These are phyloP conservation scores for Colletotrichum tanaceti DNA, from an alignment of 2,329 filamentous ascomycete genomes.

Conservation along the genomic window DNA sequence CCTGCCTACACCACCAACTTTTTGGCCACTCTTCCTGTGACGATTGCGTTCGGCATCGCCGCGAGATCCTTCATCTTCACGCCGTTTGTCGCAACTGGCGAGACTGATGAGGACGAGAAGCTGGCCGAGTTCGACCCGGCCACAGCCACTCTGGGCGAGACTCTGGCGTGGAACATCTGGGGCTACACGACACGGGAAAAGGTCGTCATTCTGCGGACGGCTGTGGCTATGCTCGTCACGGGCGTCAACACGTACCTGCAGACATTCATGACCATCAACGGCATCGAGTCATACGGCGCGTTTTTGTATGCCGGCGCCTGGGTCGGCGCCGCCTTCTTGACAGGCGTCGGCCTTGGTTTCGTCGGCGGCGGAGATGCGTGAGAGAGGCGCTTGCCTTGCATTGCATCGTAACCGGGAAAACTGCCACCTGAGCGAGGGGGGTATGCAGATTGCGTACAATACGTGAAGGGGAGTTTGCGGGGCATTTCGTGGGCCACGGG, in stretches of 20 bases:
- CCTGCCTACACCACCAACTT: conserved; percentile 74
- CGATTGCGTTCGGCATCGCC: conserved; percentile 72
- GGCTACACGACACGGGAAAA: conserved; percentile 73
- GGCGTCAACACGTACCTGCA: conserved; percentile 71
- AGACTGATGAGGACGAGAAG: conserved; percentile 60
- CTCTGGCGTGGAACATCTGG: conserved; percentile 78
- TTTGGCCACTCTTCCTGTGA: conserved; percentile 69
- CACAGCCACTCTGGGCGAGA: conserved; percentile 74
- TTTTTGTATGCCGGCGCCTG: conserved; percentile 79
- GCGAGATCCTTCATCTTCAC: conserved; percentile 83
- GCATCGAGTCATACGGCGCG: conserved; percentile 77
- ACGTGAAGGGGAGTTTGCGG: conserved; percentile 23
- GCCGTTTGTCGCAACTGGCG: conserved; percentile 68
- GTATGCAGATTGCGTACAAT: conserved; percentile 15
- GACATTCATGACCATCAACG: conserved; percentile 73
- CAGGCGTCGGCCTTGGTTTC: conserved; percentile 66
- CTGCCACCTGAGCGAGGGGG: conserved; percentile 16
- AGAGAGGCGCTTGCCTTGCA: conserved; percentile 19
- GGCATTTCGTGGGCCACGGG: conserved; percentile 14
- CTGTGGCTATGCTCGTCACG: conserved; percentile 67
- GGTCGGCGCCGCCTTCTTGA: conserved; percentile 72
- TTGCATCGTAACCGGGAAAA: conserved; percentile 10
- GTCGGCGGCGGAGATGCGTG: conserved; percentile 56
- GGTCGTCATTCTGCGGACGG: conserved; percentile 73
- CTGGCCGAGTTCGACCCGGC: conserved; percentile 70